Base-by-base conservation (phyloP, 2,329 filamentous ascomycete genomes). In the Xylaria hypoxylon region DNA sequence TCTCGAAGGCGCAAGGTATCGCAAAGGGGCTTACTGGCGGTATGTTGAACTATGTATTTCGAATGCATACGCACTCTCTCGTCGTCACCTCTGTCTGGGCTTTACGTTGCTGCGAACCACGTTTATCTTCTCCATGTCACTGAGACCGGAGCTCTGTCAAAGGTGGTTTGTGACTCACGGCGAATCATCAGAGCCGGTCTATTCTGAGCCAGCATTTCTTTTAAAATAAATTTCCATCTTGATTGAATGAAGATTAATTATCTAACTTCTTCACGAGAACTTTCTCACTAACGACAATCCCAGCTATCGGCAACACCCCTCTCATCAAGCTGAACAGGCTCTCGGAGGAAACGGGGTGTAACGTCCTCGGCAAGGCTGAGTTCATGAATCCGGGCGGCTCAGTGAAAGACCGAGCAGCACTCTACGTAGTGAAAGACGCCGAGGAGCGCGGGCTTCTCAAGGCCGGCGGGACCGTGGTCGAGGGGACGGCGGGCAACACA, bases 351-450 rank as follows among this genome's bases (percentile, higher is more conserved):
- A 98, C 96, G 0, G 94, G 94, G 71, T 98, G 96, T 86, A 92
- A 97, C 74, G 85, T 99, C 65, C 89, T 98, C 45, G 96, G 95
- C 76, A 99, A 99, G 81, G 94, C 96, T 74, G 96, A 99, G 80
- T 99, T 99, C 83, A 96, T 97, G 85, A 99, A 99, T 84, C 96
- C 96, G 1, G 96, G 96, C 72, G 96, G 96, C 66, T 94, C 91
- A 61, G 91, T 99, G 79, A 99, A 99, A 83, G 96, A 99, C 82
- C 92, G 96, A 70, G 96, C 96, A 2, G 96, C 96, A 3, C 88
- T 97, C 55, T 99, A 93, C 82, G 92, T 98, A 5, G 93, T 99
- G 73, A 90, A 93, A 76, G 92, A 97, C 82, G 96, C 96, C 68
- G 96, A 99, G 81, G 92, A 96, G 80, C 89, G 87, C 64, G 95